These are phyloP conservation scores for Penicillium psychrofluorescens DNA, from an alignment of 495 filamentous ascomycete genomes.

Conservation along the genomic window DNA sequence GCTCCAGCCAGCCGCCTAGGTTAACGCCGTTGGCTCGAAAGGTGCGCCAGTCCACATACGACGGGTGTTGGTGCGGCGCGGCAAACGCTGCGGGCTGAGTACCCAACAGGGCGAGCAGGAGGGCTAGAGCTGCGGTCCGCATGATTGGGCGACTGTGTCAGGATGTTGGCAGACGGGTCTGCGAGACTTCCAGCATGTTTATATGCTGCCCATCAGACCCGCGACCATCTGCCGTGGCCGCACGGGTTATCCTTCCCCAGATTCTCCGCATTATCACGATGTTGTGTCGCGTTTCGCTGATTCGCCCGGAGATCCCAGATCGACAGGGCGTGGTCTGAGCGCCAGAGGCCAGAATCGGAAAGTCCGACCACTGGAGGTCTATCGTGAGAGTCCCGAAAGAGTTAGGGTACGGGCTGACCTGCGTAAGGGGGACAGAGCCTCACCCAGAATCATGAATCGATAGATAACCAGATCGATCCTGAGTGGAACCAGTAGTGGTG, in stretches of 20 bases:
- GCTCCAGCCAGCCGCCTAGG: conserved; percentile 26
- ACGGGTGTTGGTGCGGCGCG: background rate
- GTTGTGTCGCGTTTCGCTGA: background rate
- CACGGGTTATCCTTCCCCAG: background rate
- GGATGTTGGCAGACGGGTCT: no score
- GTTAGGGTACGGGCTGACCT: no score
- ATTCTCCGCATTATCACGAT: background rate
- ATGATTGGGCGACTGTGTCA: background rate
- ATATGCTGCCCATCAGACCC: no score
- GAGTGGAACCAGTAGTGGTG: no score
- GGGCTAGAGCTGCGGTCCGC: background rate
- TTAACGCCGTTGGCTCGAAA: conserved; percentile 23
- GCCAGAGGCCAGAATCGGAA: background rate
- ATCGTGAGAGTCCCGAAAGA: no score
- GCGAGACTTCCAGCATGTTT: no score
- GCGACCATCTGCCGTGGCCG: no score
- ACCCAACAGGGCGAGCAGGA: background rate
- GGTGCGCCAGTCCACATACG: conserved; percentile 19
- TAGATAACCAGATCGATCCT: no score
- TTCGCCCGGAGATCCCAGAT: conserved; percentile 9
- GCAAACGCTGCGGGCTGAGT: background rate
- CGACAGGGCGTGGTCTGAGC: background rate
- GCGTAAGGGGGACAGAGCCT: no score
- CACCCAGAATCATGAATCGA: no score
- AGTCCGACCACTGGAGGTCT: background rate